These are phyloP conservation scores for Neurospora cerealis DNA, from an alignment of 495 filamentous ascomycete species.

Conservation along the genomic window DNA sequence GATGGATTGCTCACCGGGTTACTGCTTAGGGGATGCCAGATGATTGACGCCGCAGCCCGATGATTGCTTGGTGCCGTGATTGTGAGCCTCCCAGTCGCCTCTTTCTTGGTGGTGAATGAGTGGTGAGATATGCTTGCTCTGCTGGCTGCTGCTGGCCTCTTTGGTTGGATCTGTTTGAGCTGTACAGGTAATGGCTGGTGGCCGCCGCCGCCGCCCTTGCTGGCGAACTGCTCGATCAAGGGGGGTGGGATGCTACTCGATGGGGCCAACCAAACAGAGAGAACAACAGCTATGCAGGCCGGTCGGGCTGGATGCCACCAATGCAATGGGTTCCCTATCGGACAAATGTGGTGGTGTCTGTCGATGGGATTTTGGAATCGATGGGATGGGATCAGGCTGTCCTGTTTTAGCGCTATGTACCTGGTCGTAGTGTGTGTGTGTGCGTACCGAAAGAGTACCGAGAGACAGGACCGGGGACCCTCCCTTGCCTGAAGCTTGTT, in stretches of 20 bases:
- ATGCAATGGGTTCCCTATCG: conserved; percentile 13
- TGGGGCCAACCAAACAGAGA: conserved; percentile 5
- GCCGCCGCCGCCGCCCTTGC: conserved; percentile 11
- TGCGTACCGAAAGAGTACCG: background rate
- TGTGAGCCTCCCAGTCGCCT: background rate
- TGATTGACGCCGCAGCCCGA: background rate
- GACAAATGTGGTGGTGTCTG: conserved; percentile 6
- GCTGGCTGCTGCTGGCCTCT: background rate
- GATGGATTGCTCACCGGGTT: background rate
- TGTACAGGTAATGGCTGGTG: background rate
- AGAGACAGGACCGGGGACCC: background rate
- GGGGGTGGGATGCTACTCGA: background rate
- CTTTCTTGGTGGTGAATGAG: background rate
- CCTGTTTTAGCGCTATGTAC: background rate
- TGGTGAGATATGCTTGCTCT: background rate
- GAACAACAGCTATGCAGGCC: conserved; percentile 14
- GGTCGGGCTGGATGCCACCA: conserved; percentile 13
- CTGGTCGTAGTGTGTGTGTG: too few species aligned
- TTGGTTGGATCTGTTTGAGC: conserved; percentile 12
- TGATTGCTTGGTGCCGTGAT: background rate
- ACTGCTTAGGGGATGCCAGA: background rate
- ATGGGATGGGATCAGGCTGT: background rate
- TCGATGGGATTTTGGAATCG: conserved; percentile 7
- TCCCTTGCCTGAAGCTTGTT: background rate
- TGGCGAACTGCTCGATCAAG: conserved; percentile 13